These are phyloP conservation scores for Corinectria fuckeliana DNA, from an alignment of 2,329 filamentous ascomycete species.

Conservation along the genomic window DNA sequence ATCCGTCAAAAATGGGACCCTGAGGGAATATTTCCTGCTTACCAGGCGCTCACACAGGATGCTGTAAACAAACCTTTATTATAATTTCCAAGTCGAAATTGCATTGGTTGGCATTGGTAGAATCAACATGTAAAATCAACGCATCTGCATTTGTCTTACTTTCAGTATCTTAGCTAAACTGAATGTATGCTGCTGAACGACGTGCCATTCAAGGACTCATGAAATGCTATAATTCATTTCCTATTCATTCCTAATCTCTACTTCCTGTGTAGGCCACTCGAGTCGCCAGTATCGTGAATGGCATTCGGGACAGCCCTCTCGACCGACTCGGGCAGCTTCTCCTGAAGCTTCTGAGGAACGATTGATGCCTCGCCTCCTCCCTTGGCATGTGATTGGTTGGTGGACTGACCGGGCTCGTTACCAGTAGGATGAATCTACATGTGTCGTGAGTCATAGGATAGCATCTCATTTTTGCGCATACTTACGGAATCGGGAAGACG, in stretches of 20 bases:
- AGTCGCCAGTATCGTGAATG: conserved; percentile 32
- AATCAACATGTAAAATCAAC: too few species aligned
- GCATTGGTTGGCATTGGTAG: neutral
- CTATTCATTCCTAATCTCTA: too few species aligned
- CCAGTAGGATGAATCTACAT: conserved; percentile 32
- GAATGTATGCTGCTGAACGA: too few species aligned
- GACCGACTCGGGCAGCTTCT: conserved; percentile 32
- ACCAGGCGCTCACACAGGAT: neutral
- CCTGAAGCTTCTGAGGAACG: conserved; percentile 32
- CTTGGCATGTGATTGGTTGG: conserved; percentile 29
- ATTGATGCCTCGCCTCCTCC: conserved; percentile 25
- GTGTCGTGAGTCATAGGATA: neutral
- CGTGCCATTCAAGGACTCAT: too few species aligned
- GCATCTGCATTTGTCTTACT: too few species aligned
- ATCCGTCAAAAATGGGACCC: neutral
- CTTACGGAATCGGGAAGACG: conserved; percentile 30
- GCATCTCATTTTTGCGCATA: accelerated
- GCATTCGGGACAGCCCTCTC: conserved; percentile 29
- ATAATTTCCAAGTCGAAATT: neutral
- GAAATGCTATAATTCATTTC: too few species aligned
- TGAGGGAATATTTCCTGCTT: neutral
- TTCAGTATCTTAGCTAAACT: too few species aligned
- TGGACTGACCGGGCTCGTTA: conserved; percentile 20
- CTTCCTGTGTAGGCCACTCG: conserved; percentile 6
- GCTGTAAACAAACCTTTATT: neutral